Evolutionary conservation across 148 eudicot species (phyloP).

Genomic region (Chenopodium formosanum): DNA sequence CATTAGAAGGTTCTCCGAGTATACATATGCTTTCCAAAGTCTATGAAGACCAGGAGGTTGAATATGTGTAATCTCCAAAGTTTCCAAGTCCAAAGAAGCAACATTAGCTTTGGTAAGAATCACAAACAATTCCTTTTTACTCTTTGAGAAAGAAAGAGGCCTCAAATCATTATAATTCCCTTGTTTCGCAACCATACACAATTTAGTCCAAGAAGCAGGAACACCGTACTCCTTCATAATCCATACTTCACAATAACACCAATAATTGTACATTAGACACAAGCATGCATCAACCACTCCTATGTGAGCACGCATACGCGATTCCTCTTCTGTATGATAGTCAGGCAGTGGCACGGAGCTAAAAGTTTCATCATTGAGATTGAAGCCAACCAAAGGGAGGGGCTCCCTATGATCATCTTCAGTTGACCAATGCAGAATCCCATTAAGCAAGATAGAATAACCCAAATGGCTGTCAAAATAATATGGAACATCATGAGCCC

Average conservation of each 20-base stretch:
- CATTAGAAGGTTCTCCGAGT: not conserved
- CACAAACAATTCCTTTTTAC: constrained; percentile 14
- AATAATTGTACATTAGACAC: constrained; percentile 1
- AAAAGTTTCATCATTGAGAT: constrained; percentile 3
- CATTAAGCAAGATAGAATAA: not conserved
- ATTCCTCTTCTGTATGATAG: not conserved
- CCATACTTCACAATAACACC: constrained; percentile 3
- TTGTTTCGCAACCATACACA: not conserved
- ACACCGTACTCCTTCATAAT: constrained; percentile 25
- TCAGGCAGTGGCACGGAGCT: not conserved
- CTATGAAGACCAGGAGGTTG: not conserved
- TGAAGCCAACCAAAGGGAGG: constrained; percentile 3
- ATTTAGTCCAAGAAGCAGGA: constrained; percentile 11
- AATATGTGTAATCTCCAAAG: constrained; percentile 15
- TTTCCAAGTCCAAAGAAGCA: constrained; percentile 17
- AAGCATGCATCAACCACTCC: constrained; percentile 28
- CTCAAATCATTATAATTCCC: not conserved
- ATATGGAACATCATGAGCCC: constrained; percentile 2
- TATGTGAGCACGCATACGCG: not conserved
- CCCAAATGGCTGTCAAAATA: not conserved
- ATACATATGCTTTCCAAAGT: not conserved
- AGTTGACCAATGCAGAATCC: constrained; percentile 13
- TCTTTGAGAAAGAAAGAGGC: constrained; percentile 5
- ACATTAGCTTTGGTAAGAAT: not conserved
- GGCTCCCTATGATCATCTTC: not conserved